A percentile compares a stretch with the other conserved stretches of the same genome.
phyloP scores from a whole-genome alignment of 345 rosid species.

The Turnera subulata region DNA sequence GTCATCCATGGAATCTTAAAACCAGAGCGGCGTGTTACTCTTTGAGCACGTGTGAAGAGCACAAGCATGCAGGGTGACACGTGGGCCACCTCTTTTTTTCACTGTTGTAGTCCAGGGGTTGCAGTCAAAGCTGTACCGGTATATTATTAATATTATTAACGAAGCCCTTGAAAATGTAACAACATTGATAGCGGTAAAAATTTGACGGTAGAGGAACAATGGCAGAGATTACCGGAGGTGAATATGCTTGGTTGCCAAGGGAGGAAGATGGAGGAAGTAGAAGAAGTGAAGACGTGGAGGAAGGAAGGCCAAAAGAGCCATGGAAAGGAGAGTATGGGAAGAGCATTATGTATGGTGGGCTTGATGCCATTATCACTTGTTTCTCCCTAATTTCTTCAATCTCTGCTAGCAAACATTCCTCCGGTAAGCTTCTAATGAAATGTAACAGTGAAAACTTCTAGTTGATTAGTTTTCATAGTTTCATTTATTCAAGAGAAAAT shows the following conservation, averaged over 20 bases:
- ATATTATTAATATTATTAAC: too few relatives aligned
- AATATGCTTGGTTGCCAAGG: background rate
- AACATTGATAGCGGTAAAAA: background rate
- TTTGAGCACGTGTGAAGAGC: background rate
- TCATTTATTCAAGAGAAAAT: too few relatives aligned
- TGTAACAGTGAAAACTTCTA: too few relatives aligned
- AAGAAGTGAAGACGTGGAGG: background rate
- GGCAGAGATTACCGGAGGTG: constrained; percentile 14
- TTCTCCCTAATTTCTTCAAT: constrained; percentile 46
- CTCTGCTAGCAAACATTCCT: constrained; percentile 32
- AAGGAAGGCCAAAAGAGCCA: constrained; percentile 26
- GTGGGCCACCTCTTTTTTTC: background rate
- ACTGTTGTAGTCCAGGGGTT: too few relatives aligned
- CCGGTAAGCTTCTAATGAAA: constrained; percentile 30
- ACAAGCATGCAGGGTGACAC: background rate
- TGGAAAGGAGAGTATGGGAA: constrained; percentile 38
- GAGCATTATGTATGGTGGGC: constrained; percentile 39
- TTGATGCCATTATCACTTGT: constrained; percentile 37
- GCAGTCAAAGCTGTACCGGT: too few relatives aligned
- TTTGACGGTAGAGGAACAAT: background rate
- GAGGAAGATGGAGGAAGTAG: background rate
- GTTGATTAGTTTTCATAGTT: too few relatives aligned
- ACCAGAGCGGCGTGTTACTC: background rate
- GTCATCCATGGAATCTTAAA: too few relatives aligned
- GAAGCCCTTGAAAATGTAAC: background rate